phyloP scores from a whole-genome alignment of 139 green algal genomes.

The Chlamydomonas applanata region DNA sequence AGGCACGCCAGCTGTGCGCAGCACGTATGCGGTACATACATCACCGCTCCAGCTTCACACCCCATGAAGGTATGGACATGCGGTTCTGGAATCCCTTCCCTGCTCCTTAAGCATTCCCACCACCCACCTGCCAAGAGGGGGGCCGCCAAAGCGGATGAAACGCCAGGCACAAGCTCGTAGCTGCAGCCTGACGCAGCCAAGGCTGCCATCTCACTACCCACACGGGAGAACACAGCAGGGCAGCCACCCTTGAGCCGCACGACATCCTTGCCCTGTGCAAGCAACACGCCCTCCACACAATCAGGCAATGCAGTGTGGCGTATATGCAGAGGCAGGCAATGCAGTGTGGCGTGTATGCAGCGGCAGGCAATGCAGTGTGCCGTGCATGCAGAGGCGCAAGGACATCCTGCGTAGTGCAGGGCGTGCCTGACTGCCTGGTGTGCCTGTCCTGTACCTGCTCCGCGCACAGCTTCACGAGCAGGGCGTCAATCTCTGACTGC shows the following conservation, averaged over 20 bases:
- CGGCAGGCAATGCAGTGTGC: no score
- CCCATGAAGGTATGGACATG: no score
- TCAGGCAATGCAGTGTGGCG: no score
- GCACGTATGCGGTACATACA: no score
- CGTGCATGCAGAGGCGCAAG: no score
- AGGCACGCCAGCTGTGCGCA: no score
- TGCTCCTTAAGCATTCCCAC: no score
- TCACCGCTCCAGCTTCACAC: no score
- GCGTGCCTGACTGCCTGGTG: neutral
- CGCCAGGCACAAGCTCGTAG: slow-evolving; percentile 70
- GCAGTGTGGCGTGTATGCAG: no score
- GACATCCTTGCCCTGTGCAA: slow-evolving; percentile 46
- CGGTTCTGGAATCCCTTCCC: no score
- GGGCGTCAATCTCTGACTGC: slow-evolving; percentile 57
- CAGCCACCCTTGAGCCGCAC: slow-evolving; percentile 74
- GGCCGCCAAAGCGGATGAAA: slow-evolving; percentile 67
- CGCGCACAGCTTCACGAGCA: slow-evolving; percentile 53
- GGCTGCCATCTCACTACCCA: slow-evolving; percentile 45
- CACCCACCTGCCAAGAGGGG: slow-evolving; percentile 61
- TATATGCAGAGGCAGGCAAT: no score
- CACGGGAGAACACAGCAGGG: slow-evolving; percentile 53
- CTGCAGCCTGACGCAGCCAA: slow-evolving; percentile 25
- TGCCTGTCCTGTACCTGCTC: slow-evolving; percentile 6
- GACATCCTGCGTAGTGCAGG: no score
- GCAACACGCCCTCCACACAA: neutral